A percentile compares a stretch with the other conserved stretches of the same genome.
Conservation (phyloP, 176 grass and related monocot species). For the Saccharum spontaneum region DNA sequence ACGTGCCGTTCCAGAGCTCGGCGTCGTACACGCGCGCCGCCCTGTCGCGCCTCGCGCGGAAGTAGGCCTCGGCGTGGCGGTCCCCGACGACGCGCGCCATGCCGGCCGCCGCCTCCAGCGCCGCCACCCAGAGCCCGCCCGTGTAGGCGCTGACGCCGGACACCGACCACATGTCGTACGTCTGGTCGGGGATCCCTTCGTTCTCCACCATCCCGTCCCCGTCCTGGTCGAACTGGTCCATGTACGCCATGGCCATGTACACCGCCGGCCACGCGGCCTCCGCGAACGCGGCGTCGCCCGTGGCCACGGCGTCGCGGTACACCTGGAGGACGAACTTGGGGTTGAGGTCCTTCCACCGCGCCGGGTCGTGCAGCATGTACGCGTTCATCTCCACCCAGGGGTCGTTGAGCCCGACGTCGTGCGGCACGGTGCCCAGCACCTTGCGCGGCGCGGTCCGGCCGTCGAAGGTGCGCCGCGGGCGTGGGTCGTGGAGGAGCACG, state of each 20-base stretch:
- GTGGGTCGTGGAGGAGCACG: slow-evolving; percentile 81
- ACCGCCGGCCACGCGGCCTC: slow-evolving; percentile 74
- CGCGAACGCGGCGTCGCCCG: slow-evolving; percentile 55
- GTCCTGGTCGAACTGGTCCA: slow-evolving; percentile 88
- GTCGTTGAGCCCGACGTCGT: slow-evolving; percentile 74
- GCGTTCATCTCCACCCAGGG: slow-evolving; percentile 82
- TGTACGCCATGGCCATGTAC: slow-evolving; percentile 89
- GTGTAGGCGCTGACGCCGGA: slow-evolving; percentile 81
- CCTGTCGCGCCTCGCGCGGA: slow-evolving; percentile 28
- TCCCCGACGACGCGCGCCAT: slow-evolving; percentile 71
- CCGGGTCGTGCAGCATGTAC: slow-evolving; percentile 67
- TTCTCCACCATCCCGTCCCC: slow-evolving; percentile 92
- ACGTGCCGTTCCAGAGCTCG: slow-evolving; percentile 76
- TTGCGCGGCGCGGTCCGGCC: slow-evolving; percentile 38
- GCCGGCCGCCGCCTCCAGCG: slow-evolving; percentile 69
- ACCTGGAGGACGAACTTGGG: slow-evolving; percentile 86
- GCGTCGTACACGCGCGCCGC: slow-evolving; percentile 46
- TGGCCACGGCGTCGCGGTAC: slow-evolving; percentile 60
- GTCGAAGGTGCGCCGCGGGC: slow-evolving; percentile 39
- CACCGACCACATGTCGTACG: slow-evolving; percentile 77
- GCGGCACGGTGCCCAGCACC: slow-evolving; percentile 68
- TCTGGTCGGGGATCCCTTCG: slow-evolving; percentile 78
- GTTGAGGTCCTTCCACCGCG: slow-evolving; percentile 95
- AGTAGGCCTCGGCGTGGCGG: slow-evolving; percentile 50
- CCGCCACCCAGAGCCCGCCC: slow-evolving; percentile 77